Evolutionary conservation across 2,329 filamentous ascomycete genomes (phyloP), one percentile per base, ranked within the genome.

Genomic region (Aspergillus melleus): DNA sequence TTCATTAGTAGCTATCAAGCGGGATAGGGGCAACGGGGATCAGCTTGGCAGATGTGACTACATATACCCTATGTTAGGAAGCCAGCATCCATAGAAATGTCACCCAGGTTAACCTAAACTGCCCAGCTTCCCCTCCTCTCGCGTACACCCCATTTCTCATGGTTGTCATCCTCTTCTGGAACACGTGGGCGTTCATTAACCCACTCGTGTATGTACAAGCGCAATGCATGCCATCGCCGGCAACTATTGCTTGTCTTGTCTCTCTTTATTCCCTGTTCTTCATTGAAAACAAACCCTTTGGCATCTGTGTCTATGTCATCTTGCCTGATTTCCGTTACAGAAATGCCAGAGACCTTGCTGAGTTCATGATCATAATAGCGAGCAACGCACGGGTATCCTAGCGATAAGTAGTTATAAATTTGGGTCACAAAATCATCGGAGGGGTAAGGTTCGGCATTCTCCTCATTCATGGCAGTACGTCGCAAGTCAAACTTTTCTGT

Each of bases 351-450:
- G 58, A 97, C 96, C 72, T 90, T 91, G 66, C 88, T 86, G 20
- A 98, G 81, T 79, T 98, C 94, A 11, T 88, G 84, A 71, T 98
- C 94, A 70, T 91, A 98, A 42, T 86, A 84, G 22, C 89, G 86
- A 11, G 93, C 94, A 69, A 92, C 87, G 36, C 91, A 88, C 3
- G 94, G 93, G 74, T 97, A 97, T 5, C 94, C 94, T 5, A 98
- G 84, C 0, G 92, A 96, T 16, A 98, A 83, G 75, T 98, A 98
- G 75, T 98, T 97, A 83, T 96, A 98, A 8, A 98, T 93, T 76
- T 98, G 94, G 0, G 93, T 96, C 58, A 97, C 87, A 73, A 97
- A 96, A 3, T 82, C 82, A 72, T 96, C 91, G 61, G 88, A 83
- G 69, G 95, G 96, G 74, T 96, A 92, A 32, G 77, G 73, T 29